phyloP scores from a whole-genome alignment of 2,329 filamentous ascomycete species.

The Trichoderma pleuroti region DNA sequence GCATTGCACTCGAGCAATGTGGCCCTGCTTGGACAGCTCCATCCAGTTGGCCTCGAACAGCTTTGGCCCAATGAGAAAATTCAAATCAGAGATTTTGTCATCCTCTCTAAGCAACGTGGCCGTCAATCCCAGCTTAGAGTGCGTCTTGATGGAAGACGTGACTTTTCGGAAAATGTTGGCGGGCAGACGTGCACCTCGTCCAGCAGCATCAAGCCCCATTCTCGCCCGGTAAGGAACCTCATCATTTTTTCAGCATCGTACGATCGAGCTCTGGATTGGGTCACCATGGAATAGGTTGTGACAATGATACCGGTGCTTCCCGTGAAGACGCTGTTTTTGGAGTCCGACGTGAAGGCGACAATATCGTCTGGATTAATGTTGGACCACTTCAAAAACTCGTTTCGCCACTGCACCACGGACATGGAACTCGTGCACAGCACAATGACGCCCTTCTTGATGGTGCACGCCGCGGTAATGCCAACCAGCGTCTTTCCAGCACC shows the following conservation, averaged over 20 bases:
- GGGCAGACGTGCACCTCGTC: slow-evolving; percentile 97
- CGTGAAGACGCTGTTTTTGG: slow-evolving; percentile 74
- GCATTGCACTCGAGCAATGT: slow-evolving; percentile 95
- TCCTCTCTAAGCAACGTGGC: slow-evolving; percentile 93
- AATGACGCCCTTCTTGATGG: slow-evolving; percentile 93
- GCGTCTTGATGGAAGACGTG: slow-evolving; percentile 87
- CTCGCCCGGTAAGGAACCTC: slow-evolving; percentile 81
- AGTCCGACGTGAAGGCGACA: slow-evolving; percentile 89
- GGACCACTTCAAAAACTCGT: slow-evolving; percentile 97
- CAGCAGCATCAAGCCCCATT: slow-evolving; percentile 96
- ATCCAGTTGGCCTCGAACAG: slow-evolving; percentile 99
- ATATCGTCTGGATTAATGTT: slow-evolving; percentile 92
- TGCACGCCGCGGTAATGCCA: slow-evolving; percentile 96
- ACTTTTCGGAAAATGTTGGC: slow-evolving; percentile 95
- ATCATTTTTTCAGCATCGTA: slow-evolving; percentile 97
- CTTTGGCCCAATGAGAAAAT: slow-evolving; percentile 96
- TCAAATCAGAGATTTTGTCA: slow-evolving; percentile 96
- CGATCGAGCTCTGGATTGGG: slow-evolving; percentile 78
- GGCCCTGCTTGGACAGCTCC: slow-evolving; percentile 92
- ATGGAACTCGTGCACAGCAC: slow-evolving; percentile 96
- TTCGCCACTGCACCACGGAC: slow-evolving; percentile 95
- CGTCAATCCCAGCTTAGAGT: slow-evolving; percentile 91
- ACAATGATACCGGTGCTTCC: slow-evolving; percentile 94
- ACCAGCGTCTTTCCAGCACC: slow-evolving; percentile 96
- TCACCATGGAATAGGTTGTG: slow-evolving; percentile 99